A percentile compares a stretch with the other conserved stretches of the same genome.
Conservation (phyloP, 345 rosid genomes). For the Jatropha curcas region DNA sequence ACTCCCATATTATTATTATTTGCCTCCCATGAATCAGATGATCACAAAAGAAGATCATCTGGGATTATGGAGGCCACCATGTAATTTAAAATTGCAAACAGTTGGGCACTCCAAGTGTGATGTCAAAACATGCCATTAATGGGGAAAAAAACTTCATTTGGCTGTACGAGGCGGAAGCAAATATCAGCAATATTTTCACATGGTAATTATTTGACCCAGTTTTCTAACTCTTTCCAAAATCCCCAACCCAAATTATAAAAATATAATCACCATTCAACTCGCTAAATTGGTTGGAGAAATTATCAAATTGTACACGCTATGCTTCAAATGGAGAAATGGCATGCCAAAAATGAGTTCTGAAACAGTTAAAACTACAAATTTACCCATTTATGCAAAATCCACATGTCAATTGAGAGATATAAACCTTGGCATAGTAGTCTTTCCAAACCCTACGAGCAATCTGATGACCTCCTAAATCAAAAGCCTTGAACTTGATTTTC, state of each 20-base stretch:
- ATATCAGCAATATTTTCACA: not conserved
- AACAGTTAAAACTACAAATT: too few species aligned
- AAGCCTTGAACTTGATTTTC: constrained; percentile 77
- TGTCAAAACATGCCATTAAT: not conserved
- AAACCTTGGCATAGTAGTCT: constrained; percentile 80
- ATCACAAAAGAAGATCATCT: constrained; percentile 29
- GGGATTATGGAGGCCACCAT: constrained; percentile 26
- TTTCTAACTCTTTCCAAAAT: not conserved
- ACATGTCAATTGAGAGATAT: not conserved
- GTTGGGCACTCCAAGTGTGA: not conserved
- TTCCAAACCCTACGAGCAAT: constrained; percentile 87
- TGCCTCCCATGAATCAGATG: constrained; percentile 42
- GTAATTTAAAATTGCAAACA: not conserved
- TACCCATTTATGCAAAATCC: too few species aligned
- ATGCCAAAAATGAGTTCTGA: too few species aligned
- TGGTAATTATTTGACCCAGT: not conserved
- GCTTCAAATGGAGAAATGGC: too few species aligned
- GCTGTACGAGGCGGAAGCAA: not conserved
- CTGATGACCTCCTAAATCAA: constrained; percentile 86
- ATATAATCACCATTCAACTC: not conserved
- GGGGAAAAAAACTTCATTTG: not conserved
- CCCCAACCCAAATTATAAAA: not conserved
- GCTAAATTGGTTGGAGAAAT: not conserved
- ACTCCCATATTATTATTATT: constrained; percentile 25
- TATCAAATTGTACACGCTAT: not conserved